A percentile compares a stretch with the other conserved stretches of the same genome.
Conservation (phyloP, 1,139 yeast genomes). For the Yamadazyma blattariae region DNA sequence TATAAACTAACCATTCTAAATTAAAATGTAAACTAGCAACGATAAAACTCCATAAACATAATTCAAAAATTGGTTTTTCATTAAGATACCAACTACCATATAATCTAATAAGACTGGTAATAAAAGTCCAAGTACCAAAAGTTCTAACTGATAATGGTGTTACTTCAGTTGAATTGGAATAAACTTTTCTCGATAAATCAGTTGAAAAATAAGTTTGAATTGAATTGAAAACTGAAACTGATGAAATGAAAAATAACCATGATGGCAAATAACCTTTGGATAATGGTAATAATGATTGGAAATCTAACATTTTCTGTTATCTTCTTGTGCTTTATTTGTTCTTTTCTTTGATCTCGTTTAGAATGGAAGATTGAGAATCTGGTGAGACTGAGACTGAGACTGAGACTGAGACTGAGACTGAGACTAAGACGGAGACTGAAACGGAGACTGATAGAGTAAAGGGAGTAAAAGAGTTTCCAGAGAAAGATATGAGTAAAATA, state of each 20-base stretch:
- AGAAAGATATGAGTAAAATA: too few relatives aligned
- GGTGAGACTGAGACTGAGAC: too few relatives aligned
- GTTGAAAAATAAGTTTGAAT: conserved; percentile 74
- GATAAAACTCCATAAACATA: conserved; percentile 78
- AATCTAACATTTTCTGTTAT: neutral
- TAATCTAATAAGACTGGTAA: conserved; percentile 79
- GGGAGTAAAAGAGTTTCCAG: too few relatives aligned
- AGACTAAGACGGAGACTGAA: too few relatives aligned
- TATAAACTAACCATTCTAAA: conserved; percentile 76
- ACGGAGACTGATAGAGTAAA: too few relatives aligned
- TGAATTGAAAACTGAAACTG: conserved; percentile 88
- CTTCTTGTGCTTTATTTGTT: neutral
- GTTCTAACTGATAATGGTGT: conserved; percentile 87
- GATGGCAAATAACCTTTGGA: conserved; percentile 40
- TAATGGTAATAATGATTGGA: conserved; percentile 22
- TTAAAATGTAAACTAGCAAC: conserved; percentile 85
- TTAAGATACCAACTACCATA: conserved; percentile 75
- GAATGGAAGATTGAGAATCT: neutral
- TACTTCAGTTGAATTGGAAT: conserved; percentile 52
- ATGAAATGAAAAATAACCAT: conserved; percentile 63
- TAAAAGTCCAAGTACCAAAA: conserved; percentile 96
- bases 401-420: too few relatives aligned
- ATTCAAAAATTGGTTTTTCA: conserved; percentile 68
- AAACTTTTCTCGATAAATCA: conserved; percentile 78
- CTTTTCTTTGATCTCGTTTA: neutral